phyloP scores from a whole-genome alignment of 768 basidiomycete species.

The Podaxis sp. region DNA sequence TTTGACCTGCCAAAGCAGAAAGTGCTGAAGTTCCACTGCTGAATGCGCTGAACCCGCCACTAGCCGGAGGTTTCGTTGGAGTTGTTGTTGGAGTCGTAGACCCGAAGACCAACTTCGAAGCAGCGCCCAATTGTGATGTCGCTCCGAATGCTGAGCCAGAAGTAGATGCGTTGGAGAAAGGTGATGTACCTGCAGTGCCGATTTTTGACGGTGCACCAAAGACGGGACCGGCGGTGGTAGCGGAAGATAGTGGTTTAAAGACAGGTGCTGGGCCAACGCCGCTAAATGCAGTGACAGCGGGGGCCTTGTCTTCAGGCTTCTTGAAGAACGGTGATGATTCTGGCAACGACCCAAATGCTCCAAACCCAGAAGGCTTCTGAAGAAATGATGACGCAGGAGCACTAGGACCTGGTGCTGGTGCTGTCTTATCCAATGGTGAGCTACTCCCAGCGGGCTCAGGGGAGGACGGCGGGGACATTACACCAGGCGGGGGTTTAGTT shows the following conservation, averaged over 20 bases:
- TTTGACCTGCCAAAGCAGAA: conserved; percentile 36
- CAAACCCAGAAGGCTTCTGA: conserved; percentile 43
- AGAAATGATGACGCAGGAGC: conserved; percentile 28
- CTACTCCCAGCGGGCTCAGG: neutral
- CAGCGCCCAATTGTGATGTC: conserved; percentile 34
- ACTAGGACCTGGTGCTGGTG: neutral
- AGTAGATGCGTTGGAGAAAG: conserved; percentile 22
- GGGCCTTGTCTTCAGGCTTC: conserved; percentile 30
- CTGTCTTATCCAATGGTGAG: conserved; percentile 6
- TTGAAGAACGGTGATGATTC: conserved; percentile 58
- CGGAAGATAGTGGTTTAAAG: conserved; percentile 9
- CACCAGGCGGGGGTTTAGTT: neutral
- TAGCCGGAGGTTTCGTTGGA: conserved; percentile 27
- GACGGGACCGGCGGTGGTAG: conserved; percentile 31
- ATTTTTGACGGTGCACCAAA: conserved; percentile 41
- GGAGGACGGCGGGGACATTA: conserved; percentile 12
- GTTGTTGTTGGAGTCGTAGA: conserved; percentile 26
- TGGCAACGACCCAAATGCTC: conserved; percentile 45
- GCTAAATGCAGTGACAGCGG: conserved; percentile 39
- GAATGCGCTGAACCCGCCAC: conserved; percentile 54
- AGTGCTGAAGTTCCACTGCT: conserved; percentile 44
- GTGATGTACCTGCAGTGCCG: conserved; percentile 17
- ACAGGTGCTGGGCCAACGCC: conserved; percentile 17
- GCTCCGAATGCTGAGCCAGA: conserved; percentile 22
- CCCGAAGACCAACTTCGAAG: conserved; percentile 31